Evolutionary conservation across 2,329 filamentous ascomycete genomes (phyloP).

Genomic region (Fusarium austroafricanum): DNA sequence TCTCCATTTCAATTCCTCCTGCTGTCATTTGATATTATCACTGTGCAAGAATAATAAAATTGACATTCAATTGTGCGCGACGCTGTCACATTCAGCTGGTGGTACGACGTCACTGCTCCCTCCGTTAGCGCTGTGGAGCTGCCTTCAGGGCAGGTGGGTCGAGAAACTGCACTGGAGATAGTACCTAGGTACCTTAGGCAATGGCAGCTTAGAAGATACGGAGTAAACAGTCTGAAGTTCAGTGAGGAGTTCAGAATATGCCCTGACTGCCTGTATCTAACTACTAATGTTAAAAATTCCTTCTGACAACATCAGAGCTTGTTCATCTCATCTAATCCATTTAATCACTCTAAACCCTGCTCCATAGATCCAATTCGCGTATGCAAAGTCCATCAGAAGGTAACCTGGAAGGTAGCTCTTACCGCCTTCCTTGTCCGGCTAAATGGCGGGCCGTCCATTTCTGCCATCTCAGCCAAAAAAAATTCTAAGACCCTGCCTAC

Average conservation of each 20-base stretch:
- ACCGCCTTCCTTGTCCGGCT: constrained; percentile 40
- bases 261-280: no score
- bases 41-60: neutral
- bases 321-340: no score
- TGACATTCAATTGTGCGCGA: constrained; percentile 14
- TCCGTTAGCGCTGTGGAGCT: neutral
- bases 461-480: constrained; percentile 42
- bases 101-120: constrained; percentile 28
- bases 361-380: neutral
- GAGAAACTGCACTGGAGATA: neutral
- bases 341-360: neutral
- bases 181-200: neutral
- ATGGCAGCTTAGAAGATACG: no score
- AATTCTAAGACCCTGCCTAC: constrained; percentile 42
- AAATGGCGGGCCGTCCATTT: constrained; percentile 44
- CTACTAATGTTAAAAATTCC: no score
- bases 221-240: neutral
- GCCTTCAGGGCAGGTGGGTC: neutral
- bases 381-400: neutral
- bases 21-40: neutral
- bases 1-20: neutral
- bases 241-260: neutral
- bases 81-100: constrained; percentile 9
- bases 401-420: constrained; percentile 5
- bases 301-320: no score